Base-by-base conservation (phyloP, 1,284 basidiomycete species). In the Rugosomyces carneus region DNA sequence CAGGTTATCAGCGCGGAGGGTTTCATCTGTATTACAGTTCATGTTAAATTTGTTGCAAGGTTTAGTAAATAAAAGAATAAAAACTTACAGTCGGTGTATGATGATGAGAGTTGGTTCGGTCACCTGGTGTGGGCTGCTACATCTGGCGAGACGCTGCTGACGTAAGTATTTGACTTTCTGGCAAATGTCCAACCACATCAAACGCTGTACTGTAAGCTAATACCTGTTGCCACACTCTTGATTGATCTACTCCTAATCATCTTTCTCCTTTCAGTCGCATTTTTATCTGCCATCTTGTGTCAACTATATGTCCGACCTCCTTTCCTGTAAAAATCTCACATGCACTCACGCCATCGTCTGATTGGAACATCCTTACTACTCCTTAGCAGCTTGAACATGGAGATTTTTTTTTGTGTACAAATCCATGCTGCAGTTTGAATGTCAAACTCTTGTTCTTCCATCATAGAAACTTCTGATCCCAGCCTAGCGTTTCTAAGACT, bases 211-310 rank as follows among this genome's bases (percentile, higher is more conserved):
- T 27, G n/a, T 18, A 34, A 21, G n/a, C 27, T 20, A 29, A 29
- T 11, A 11, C 8, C 31, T 34, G 13, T 16, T 20, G 23, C 32
- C 15, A 18, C 13, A 24, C n/a, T 5, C 34, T 11, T 34, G 24
- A 21, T 23, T 37, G 29, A 18, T 38, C 11, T 34, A 26, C 37
- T 40, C 34, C 39, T 39, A 24, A 31, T 23, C 18, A 52, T 52
- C 50, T 52, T 54, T 48, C 53, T 48, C 53, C 50, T 54, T 54
- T 37, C n/a, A 48, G 45, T 29, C 7, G 21, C 21, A 34, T 16
- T 11, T 34, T 15, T 16, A 34, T 16, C 2, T 34, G 31, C 31
- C 15, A 40, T 41, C 8, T 34, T 35, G 13, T 36, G 47, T 47
- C 42, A 16, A 34, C 15, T 47, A 39, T 40, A 45, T 31, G 37